A percentile compares a stretch with the other conserved stretches of the same genome.
Evolutionary conservation across 75 land plant genomes (phyloP).

Genomic region (Gnetum montanum): DNA sequence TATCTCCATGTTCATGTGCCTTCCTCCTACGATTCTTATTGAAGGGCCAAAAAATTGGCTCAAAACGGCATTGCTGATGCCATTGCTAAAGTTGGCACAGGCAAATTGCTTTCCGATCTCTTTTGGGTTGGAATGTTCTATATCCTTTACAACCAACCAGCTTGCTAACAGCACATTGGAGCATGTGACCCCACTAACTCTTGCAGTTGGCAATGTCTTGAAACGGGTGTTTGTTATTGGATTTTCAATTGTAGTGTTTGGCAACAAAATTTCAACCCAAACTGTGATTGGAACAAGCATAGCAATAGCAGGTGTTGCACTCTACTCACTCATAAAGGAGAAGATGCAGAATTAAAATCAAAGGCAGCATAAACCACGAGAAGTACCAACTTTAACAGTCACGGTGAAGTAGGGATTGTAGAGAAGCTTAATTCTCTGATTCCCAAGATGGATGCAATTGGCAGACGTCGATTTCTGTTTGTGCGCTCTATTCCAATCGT

Average conservation of each 20-base stretch:
- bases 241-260: slow-evolving; percentile 81
- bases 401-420: no score
- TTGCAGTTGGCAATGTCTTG: slow-evolving; percentile 96
- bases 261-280: slow-evolving; percentile 88
- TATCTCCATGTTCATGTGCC: no score
- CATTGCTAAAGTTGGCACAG: slow-evolving; percentile 31
- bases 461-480: no score
- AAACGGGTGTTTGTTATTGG: slow-evolving; percentile 98
- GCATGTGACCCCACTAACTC: slow-evolving; percentile 90
- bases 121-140: slow-evolving; percentile 59
- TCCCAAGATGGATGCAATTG: no score
- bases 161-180: slow-evolving; percentile 92
- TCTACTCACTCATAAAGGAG: slow-evolving; percentile 87
- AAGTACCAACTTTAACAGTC: no score
- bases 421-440: no score
- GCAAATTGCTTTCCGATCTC: slow-evolving; percentile 32
- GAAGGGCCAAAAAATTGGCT: slow-evolving; percentile 33
- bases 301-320: slow-evolving; percentile 92
- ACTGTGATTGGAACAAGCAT: slow-evolving; percentile 86
- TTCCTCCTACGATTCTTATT: no score
- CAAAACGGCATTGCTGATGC: slow-evolving; percentile 29
- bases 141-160: slow-evolving; percentile 61
- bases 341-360: slow-evolving; percentile 82
- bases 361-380: no score
- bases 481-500: no score